phyloP scores from a whole-genome alignment of 768 basidiomycete species.

The Pholiota microspora region DNA sequence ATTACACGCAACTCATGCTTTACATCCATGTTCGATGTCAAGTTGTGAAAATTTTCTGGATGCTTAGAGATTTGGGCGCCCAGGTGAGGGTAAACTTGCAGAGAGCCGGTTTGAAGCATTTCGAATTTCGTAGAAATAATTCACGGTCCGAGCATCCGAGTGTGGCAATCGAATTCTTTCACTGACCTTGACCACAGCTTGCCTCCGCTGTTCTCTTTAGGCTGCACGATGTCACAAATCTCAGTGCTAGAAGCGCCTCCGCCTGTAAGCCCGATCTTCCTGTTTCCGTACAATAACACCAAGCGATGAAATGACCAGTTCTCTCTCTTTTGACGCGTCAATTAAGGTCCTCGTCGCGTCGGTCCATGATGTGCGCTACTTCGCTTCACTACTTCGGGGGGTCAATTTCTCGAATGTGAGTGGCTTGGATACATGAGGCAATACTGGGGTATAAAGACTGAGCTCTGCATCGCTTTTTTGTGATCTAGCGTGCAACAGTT shows the following conservation, averaged over 20 bases:
- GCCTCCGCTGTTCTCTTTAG: no score
- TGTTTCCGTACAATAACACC: not conserved
- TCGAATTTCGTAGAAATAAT: no score
- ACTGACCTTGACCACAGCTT: no score
- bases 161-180: no score
- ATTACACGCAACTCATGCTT: not conserved
- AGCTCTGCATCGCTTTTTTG: not conserved
- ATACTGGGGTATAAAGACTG: not conserved
- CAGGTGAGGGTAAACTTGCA: no score
- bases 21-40: no score
- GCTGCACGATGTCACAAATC: no score
- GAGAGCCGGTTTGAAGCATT: no score
- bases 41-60: no score
- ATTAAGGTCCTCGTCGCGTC: slow-evolving; percentile 64
- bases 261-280: slow-evolving; percentile 18
- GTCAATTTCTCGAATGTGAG: slow-evolving; percentile 80
- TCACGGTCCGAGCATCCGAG: no score
- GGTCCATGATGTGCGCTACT: slow-evolving; percentile 79
- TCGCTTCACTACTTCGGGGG: slow-evolving; percentile 75
- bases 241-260: slow-evolving; percentile 11
- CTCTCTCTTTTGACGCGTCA: slow-evolving; percentile 1
- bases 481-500: slow-evolving; percentile 68
- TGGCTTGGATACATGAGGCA: slow-evolving; percentile 3
- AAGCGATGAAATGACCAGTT: slow-evolving; percentile 13
- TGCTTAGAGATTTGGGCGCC: no score